Percentiles rank a stretch among this genome's conserved stretches.
Conservation (phyloP, 108 stramenopile genomes). For the Cyclostephanos tholiformis region DNA sequence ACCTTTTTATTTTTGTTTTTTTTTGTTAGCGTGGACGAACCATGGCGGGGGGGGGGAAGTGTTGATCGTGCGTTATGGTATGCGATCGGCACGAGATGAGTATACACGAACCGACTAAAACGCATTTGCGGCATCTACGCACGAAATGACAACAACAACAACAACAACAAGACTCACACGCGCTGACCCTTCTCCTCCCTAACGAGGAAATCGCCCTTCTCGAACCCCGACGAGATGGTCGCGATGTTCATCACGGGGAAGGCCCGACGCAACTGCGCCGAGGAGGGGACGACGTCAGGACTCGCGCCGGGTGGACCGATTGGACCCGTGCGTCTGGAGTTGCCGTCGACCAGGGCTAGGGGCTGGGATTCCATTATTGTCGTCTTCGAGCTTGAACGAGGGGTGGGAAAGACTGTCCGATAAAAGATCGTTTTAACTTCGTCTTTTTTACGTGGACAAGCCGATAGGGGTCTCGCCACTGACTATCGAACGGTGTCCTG, state of each 20-base stretch:
- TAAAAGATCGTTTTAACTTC: too few relatives aligned
- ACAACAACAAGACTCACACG: constrained; percentile 13
- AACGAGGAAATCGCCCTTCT: constrained; percentile 49
- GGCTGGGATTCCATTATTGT: constrained; percentile 29
- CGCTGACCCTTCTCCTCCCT: constrained; percentile 52
- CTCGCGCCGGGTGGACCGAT: neutral
- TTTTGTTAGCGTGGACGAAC: neutral
- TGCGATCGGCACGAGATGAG: too few relatives aligned
- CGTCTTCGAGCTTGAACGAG: too few relatives aligned
- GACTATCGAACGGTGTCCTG: too few relatives aligned
- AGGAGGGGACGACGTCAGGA: constrained; percentile 17
- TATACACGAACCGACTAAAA: too few relatives aligned
- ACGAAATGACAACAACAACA: too few relatives aligned
- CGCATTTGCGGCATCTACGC: neutral
- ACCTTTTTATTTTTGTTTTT: too few relatives aligned
- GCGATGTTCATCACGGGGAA: constrained; percentile 49
- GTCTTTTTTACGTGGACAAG: too few relatives aligned
- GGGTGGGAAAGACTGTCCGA: too few relatives aligned
- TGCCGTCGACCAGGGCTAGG: constrained; percentile 38
- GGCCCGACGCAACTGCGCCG: constrained; percentile 25
- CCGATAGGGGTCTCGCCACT: too few relatives aligned
- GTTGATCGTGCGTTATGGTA: too few relatives aligned
- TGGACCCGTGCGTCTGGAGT: constrained; percentile 20
- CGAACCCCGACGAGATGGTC: constrained; percentile 50
- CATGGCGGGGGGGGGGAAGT: too few relatives aligned